phyloP scores from a whole-genome alignment of 176 grass and related monocot species.

The Echinochloa phyllopogon region DNA sequence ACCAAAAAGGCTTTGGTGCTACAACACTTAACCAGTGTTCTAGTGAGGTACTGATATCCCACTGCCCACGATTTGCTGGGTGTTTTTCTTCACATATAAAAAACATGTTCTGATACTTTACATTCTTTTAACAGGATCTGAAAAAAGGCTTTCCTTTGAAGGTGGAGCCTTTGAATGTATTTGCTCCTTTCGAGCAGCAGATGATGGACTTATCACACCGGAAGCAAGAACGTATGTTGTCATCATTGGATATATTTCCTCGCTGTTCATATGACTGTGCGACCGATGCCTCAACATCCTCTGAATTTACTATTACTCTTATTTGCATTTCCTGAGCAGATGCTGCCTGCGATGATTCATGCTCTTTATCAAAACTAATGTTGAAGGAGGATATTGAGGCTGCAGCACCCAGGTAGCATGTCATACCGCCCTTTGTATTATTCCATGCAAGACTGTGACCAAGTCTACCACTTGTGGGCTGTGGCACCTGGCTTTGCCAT shows the following conservation, averaged over 20 bases:
- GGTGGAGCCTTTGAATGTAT: conserved; percentile 48
- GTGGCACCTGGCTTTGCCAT: conserved; percentile 19
- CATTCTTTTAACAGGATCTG: conserved; percentile 47
- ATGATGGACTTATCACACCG: conserved; percentile 45
- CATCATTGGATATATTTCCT: conserved; percentile 18
- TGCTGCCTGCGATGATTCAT: conserved; percentile 36
- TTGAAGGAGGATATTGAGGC: conserved; percentile 55
- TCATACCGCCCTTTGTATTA: background rate
- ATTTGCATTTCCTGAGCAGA: conserved; percentile 37
- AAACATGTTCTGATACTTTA: no score
- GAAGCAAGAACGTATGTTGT: conserved; percentile 51
- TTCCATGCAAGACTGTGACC: background rate
- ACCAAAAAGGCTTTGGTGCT: conserved; percentile 22
- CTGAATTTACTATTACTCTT: background rate
- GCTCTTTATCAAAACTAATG: conserved; percentile 59
- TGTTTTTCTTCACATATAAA: conserved; percentile 18
- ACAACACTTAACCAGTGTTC: conserved; percentile 24
- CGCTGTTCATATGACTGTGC: background rate
- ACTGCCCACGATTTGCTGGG: conserved; percentile 5
- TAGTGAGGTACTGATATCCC: conserved; percentile 39
- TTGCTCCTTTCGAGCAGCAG: conserved; percentile 44
- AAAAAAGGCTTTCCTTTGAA: conserved; percentile 55
- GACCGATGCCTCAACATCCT: conserved; percentile 13
- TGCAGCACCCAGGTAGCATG: conserved; percentile 43
- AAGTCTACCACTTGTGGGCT: background rate